Base-by-base conservation (phyloP, 2,329 filamentous ascomycete genomes). In the Paracoccidioides lutzii region DNA sequence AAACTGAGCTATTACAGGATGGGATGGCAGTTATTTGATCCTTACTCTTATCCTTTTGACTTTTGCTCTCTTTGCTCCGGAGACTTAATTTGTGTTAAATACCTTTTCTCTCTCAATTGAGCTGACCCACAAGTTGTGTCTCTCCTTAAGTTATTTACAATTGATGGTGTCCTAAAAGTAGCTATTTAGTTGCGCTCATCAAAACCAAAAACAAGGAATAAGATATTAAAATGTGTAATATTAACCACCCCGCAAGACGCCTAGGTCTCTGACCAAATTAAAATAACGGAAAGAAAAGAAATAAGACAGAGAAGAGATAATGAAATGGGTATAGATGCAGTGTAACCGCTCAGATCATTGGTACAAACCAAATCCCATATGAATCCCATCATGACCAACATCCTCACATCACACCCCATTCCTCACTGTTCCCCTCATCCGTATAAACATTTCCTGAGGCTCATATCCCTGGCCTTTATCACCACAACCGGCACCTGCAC, bases 401-500 rank as follows among this genome's bases (percentile, higher is more conserved):
- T 22, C 12, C 8, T 38, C 37, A 28, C 9, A 38, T 52, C 28
- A 52, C 37, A 10, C 33, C 14, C 52, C 52, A n/a, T 40, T 48
- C 42, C 52, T 45, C 38, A 46, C 41, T 32, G 45, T 57, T n/a
- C 12, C 55, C 32, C 60, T 59, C 45, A 52, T 28, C 38, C 58
- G 63, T 49, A 70, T 56, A 56, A 69, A 71, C 59, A 70, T 62
- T 56, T 69, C 68, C 9, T 62, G 63, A 15, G 61, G 63, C 10
- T 59, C 55, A 52, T 64, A 67, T 42, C 53, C 59, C 4, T 45
- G 61, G 7, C 46, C 44, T 43, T 43, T 22, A 5, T 44, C 62
- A 12, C 41, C 50, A 44, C 42, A 15, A 5, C 48, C 58, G n/a
- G 14, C 37, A 42, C 37, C 38, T 7, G 15, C 45, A 37, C 7